phyloP scores from a whole-genome alignment of 768 basidiomycete species.

The Artomyces pyxidatus region DNA sequence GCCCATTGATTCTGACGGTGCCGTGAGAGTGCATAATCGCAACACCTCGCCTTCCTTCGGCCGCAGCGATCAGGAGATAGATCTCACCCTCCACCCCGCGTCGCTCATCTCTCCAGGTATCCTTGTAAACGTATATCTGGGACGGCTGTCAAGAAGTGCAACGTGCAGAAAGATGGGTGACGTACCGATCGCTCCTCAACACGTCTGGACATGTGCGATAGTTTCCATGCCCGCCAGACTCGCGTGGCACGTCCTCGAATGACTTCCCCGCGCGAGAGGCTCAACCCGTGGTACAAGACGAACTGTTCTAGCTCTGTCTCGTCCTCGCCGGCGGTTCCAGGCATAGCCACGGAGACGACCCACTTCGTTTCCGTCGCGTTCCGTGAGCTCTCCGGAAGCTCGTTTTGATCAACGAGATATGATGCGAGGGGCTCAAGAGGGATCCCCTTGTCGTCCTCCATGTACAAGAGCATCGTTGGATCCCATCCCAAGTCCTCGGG shows the following conservation, averaged over 20 bases:
- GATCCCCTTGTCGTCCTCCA: neutral
- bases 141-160: neutral
- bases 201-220: neutral
- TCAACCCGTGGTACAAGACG: neutral
- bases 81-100: neutral
- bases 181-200: neutral
- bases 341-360: neutral
- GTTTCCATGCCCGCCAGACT: neutral
- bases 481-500: neutral
- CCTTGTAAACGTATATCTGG: neutral
- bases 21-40: neutral
- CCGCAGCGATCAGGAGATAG: neutral
- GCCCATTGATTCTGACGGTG: neutral
- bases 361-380: neutral
- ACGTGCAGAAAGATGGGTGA: neutral
- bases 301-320: neutral
- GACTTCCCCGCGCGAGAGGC: neutral
- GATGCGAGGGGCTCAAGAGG: no score
- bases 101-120: neutral
- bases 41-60: neutral
- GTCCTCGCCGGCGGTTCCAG: neutral
- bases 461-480: slow-evolving; percentile 1
- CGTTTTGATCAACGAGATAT: neutral
- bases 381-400: neutral
- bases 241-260: slow-evolving; percentile 1